A percentile compares a stretch with the other conserved stretches of the same genome.
Conservation (phyloP, 441 rosid species). For the Capsella rubella region DNA sequence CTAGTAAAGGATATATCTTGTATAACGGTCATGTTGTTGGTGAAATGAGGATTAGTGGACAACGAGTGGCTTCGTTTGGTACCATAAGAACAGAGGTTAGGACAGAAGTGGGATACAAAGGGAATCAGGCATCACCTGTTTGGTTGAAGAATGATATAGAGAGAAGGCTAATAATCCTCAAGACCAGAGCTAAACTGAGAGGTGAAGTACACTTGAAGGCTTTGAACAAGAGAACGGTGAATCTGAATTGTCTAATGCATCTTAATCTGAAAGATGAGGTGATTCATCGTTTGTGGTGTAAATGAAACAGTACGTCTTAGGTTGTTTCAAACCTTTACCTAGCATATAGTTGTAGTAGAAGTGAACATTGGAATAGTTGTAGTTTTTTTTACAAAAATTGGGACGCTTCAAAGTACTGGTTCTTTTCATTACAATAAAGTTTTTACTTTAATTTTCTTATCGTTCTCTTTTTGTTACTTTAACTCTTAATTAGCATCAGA, state of each 20-base stretch:
- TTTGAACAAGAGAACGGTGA: conserved; percentile 51
- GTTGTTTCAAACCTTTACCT: neutral
- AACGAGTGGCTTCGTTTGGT: conserved; percentile 50
- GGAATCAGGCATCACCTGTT: conserved; percentile 3
- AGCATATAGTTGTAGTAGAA: neutral
- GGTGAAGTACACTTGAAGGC: conserved; percentile 55
- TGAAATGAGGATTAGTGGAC: conserved; percentile 39
- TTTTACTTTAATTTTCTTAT: neutral
- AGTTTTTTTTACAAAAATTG: neutral
- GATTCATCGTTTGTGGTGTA: conserved; percentile 47
- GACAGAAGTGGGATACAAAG: conserved; percentile 34
- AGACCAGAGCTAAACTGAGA: conserved; percentile 45
- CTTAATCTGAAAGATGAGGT: conserved; percentile 44
- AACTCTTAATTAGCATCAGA: neutral
- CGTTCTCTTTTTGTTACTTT: neutral
- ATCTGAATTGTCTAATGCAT: conserved; percentile 54
- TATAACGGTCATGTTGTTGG: conserved; percentile 54
- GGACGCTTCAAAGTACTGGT: neutral
- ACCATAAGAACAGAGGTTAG: conserved; percentile 37
- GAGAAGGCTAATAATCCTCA: conserved; percentile 55
- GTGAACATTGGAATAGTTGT: neutral
- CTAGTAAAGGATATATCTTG: conserved; percentile 45
- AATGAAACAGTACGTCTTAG: conserved; percentile 13
- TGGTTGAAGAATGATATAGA: conserved; percentile 48
- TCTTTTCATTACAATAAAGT: neutral